phyloP scores from a whole-genome alignment of 306 rosid species.

The Geum urbanum region DNA sequence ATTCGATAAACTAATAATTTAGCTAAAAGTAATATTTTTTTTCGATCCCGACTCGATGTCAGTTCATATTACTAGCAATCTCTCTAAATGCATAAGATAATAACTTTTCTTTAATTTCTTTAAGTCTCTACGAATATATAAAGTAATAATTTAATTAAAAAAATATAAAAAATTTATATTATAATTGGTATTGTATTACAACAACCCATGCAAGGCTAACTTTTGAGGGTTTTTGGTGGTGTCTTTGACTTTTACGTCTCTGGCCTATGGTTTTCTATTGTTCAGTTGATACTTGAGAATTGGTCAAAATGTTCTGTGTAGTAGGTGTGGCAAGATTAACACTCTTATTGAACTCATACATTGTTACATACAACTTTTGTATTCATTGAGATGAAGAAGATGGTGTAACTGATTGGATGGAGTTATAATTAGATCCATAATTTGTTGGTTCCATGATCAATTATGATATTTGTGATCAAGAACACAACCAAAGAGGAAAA shows the following conservation, averaged over 20 bases:
- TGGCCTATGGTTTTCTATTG: neutral
- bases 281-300: neutral
- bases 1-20: no score
- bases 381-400: neutral
- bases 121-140: no score
- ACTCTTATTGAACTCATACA: neutral
- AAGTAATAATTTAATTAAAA: no score
- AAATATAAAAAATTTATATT: slow-evolving; percentile 17
- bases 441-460: neutral
- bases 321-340: neutral
- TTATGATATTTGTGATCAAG: neutral
- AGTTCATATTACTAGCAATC: no score
- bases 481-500: no score
- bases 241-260: neutral
- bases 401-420: neutral
- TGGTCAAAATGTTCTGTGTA: neutral
- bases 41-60: no score
- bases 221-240: slow-evolving; percentile 18
- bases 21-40: no score
- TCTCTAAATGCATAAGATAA: no score
- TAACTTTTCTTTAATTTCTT: no score
- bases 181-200: slow-evolving; percentile 23
- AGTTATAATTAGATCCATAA: neutral
- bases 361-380: neutral
- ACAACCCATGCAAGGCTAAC: slow-evolving; percentile 24